phyloP scores from a whole-genome alignment of 192 early-diverging fungal species.

The Gorgonomyces haynaldii region DNA sequence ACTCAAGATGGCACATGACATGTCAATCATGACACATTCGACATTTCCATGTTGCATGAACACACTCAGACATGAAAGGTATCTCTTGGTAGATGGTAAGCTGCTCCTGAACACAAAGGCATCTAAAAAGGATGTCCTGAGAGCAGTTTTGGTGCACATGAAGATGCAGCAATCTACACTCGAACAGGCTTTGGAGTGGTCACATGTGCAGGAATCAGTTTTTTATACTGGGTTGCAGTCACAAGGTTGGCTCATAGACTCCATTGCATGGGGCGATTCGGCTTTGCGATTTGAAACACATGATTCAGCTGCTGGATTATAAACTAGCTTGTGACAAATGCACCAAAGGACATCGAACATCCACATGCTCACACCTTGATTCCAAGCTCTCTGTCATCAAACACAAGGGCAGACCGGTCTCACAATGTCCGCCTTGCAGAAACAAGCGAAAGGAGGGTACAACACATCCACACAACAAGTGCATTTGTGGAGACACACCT shows the following conservation, averaged over 20 bases:
- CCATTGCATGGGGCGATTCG: too few species aligned
- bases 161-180: constrained; percentile 24
- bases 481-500: constrained; percentile 1
- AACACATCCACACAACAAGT: constrained; percentile 6
- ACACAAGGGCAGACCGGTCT: constrained; percentile 4
- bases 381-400: constrained; percentile 1
- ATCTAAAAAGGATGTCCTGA: constrained; percentile 42
- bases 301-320: not conserved
- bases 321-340: constrained; percentile 1
- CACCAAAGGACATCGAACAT: constrained; percentile 7
- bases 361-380: constrained; percentile 5
- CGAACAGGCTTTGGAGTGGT: not conserved
- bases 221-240: too few species aligned
- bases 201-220: too few species aligned
- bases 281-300: too few species aligned
- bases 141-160: constrained; percentile 43
- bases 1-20: constrained; percentile 20
- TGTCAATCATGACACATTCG: constrained; percentile 28
- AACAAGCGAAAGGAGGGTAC: not conserved
- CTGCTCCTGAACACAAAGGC: constrained; percentile 42
- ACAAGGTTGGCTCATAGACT: too few species aligned
- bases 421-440: constrained; percentile 4
- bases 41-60: constrained; percentile 10
- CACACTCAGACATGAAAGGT: constrained; percentile 40
- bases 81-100: constrained; percentile 40